A percentile compares a stretch with the other conserved stretches of the same genome.
Conservation (phyloP, 78 protist genomes). For the Cavenderia fasciculata region DNA sequence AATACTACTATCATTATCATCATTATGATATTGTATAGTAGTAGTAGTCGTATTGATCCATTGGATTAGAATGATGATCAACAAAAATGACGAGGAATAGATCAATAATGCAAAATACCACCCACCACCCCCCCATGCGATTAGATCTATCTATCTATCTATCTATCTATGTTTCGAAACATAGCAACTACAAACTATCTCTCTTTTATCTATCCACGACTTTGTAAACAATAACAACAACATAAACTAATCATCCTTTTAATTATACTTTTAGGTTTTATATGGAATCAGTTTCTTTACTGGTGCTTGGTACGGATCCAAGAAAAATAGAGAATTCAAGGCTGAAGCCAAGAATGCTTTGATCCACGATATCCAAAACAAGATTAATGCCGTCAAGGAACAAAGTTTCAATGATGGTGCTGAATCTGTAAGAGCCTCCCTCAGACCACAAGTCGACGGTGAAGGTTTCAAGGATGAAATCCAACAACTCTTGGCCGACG, state of each 20-base stretch:
- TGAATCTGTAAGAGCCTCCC: background rate
- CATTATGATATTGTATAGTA: no score
- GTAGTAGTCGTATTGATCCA: no score
- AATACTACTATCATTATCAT: no score
- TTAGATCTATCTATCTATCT: background rate
- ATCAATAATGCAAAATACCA: background rate
- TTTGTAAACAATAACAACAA: no score
- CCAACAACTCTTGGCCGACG: conserved; percentile 19
- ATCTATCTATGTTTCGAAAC: background rate
- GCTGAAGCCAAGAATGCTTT: background rate
- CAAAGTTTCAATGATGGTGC: background rate
- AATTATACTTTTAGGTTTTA: background rate
- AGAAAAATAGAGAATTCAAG: background rate
- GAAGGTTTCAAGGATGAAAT: background rate
- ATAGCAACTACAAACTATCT: background rate
- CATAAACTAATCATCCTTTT: background rate
- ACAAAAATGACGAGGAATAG: no score
- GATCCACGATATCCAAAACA: conserved; percentile 7
- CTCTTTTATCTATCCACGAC: background rate
- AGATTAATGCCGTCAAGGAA: background rate
- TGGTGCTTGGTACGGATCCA: conserved; percentile 18
- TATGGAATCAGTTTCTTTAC: background rate
- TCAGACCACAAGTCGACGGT: background rate
- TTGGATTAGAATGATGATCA: no score
- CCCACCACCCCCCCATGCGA: background rate